Evolutionary conservation across 768 basidiomycete species (phyloP).

Genomic region (Pleurotus salmoneostramineus): DNA sequence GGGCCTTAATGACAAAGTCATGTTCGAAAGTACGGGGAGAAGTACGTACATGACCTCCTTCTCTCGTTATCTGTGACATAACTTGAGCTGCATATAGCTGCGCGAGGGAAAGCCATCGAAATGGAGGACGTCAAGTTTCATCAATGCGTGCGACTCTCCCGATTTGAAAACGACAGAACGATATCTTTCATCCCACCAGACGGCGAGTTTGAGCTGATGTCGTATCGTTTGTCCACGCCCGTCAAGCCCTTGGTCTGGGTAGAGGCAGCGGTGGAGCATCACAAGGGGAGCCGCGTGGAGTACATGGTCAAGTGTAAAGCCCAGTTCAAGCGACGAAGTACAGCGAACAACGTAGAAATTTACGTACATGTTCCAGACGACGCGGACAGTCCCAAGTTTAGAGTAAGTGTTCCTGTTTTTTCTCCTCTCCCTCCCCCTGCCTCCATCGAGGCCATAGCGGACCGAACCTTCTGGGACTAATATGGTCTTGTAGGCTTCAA

Average conservation of each 20-base stretch:
- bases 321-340: constrained; percentile 95
- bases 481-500: constrained; percentile 63
- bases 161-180: constrained; percentile 98
- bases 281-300: constrained; percentile 89
- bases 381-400: constrained; percentile 95
- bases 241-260: constrained; percentile 98
- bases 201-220: constrained; percentile 98
- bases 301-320: constrained; percentile 96
- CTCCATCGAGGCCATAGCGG: neutral
- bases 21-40: constrained; percentile 97
- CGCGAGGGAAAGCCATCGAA: constrained; percentile 96
- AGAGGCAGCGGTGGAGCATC: constrained; percentile 93
- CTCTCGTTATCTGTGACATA: neutral
- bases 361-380: constrained; percentile 99
- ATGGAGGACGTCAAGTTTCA: constrained; percentile 99
- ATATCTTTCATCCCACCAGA: constrained; percentile 99
- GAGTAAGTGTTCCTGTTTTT: constrained; percentile 47
- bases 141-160: constrained; percentile 94
- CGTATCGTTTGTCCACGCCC: constrained; percentile 91
- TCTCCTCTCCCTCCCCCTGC: too few species aligned
- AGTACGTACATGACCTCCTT: constrained; percentile 46
- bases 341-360: constrained; percentile 98
- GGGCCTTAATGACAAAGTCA: constrained; percentile 98
- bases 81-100: constrained; percentile 40
- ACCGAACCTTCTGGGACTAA: neutral